Evolutionary conservation across 1,284 basidiomycete species (phyloP), one percentile per base, ranked within the genome.

Genomic region (Peniophora sp.): DNA sequence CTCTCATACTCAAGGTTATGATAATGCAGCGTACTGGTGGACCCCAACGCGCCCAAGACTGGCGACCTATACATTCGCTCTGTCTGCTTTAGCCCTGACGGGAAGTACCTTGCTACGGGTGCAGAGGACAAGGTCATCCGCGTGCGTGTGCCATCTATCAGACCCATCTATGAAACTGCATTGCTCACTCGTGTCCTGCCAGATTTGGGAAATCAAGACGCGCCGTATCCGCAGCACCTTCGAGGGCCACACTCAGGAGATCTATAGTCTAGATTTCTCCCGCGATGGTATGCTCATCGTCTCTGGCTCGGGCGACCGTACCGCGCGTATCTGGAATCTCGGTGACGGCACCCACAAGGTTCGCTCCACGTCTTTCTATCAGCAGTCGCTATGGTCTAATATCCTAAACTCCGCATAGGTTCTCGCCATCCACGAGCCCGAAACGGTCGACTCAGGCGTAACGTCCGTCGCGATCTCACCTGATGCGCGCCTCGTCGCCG

Each of bases 211-310:
- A 63, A 88, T 93, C 58, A 73, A 74, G 24, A 80, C 80, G 60
- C 80, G 83, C 58, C 73, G 74, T 23, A 85, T 91, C 60, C 72
- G 78, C 50, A 80, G 79, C 57, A 69, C 85, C 11, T 88, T 92
- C 61, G 79, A 84, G 54, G 91, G 90, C 1, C 90, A 93, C 66
- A 81, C 83, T 64, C 87, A 89, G 63, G 90, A 93, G 66, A 92
- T 94, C 60, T 94, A 92, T 70, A 88, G 88, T 18, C 79, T 93
- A 58, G 87, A 89, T 62, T 92, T 89, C 64, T 86, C 85, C 3
- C 73, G 75, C 17, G 85, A 91, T 60, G 90, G 90, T 1, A 71
- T 80, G 18, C 75, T 87, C 59, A 82, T 92, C 57, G 86, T 90
- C 23, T 88, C 84, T 14, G 89, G 89, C 23, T 89, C 86, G 1